Conservation (phyloP, 73 alveolate species). For the Paramecium sonneborni region DNA sequence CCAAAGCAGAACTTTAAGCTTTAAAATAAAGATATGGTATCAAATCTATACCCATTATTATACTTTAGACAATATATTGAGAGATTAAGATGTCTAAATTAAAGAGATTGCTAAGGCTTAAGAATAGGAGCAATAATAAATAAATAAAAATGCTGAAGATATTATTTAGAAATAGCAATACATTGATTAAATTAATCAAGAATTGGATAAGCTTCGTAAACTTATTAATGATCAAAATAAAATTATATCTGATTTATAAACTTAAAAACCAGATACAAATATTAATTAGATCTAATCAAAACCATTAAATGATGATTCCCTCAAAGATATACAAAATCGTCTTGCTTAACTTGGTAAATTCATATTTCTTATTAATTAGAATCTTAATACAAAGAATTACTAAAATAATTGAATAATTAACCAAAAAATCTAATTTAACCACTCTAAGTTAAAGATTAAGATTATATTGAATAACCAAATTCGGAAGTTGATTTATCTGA, state of each 20-base stretch:
- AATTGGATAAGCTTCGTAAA: neutral
- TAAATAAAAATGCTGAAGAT: neutral
- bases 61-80: neutral
- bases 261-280: neutral
- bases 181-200: neutral
- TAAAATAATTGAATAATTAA: neutral
- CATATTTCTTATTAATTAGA: neutral
- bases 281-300: neutral
- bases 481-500: conserved; percentile 4
- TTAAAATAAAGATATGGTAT: conserved; percentile 12
- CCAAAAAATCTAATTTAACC: neutral
- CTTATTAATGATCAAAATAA: conserved; percentile 6
- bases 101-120: neutral
- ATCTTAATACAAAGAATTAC: neutral
- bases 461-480: neutral
- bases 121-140: neutral
- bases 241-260: neutral
- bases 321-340: neutral
- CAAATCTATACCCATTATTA: neutral
- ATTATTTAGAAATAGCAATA: neutral
- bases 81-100: conserved; percentile 48
- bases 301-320: neutral
- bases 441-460: neutral
- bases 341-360: neutral
- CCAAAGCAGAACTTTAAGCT: conserved; percentile 26